Conservation (phyloP, 345 rosid genomes). For the Arabis alpina region DNA sequence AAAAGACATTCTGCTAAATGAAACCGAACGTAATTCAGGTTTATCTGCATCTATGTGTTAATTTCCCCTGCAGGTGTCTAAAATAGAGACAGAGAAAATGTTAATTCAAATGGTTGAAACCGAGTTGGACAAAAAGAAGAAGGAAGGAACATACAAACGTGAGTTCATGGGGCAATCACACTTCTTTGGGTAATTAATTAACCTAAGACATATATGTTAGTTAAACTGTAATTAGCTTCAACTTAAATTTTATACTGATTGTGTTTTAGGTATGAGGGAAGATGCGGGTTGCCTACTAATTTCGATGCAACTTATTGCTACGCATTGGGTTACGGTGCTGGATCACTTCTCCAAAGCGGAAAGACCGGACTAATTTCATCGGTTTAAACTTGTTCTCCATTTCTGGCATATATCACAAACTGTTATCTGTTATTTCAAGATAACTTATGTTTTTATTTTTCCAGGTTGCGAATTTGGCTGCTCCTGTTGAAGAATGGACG, state of each 20-base stretch:
- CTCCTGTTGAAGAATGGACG: conserved; percentile 92
- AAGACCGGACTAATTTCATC: conserved; percentile 93
- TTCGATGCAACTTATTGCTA: conserved; percentile 92
- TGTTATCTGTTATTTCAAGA: conserved; percentile 22
- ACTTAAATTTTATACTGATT: conserved; percentile 7
- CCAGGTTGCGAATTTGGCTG: conserved; percentile 90
- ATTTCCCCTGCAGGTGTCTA: conserved; percentile 67
- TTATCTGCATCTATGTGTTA: background rate
- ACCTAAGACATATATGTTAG: background rate
- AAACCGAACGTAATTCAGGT: background rate
- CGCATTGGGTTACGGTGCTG: conserved; percentile 90
- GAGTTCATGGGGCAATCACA: conserved; percentile 87
- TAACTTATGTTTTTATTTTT: conserved; percentile 1
- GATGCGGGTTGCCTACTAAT: conserved; percentile 96
- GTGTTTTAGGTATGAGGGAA: conserved; percentile 82
- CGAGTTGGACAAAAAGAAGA: conserved; percentile 85
- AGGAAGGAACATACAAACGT: conserved; percentile 64
- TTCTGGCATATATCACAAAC: conserved; percentile 9
- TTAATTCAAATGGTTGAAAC: conserved; percentile 97
- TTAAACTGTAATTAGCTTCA: background rate
- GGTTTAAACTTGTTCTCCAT: conserved; percentile 45
- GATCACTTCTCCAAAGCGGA: conserved; percentile 83
- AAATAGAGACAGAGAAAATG: conserved; percentile 99
- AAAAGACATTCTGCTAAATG: background rate
- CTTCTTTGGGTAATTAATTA: conserved; percentile 77